Conservation (phyloP, 345 rosid species). For the Rhodamnia rubescens region DNA sequence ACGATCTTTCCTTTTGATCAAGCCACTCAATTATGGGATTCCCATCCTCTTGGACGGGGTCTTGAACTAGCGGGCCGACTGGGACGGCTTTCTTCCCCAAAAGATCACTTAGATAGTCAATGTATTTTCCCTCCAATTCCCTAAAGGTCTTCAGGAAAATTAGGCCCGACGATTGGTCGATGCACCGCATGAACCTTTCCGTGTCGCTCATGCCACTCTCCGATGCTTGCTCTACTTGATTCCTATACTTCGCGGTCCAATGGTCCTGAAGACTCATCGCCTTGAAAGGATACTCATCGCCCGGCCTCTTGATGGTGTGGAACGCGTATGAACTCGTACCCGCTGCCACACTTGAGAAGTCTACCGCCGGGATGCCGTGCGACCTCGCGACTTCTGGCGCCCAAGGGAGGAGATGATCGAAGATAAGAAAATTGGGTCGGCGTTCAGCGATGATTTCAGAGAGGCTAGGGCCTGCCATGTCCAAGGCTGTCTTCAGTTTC, state of each 20-base stretch:
- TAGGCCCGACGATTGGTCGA: background rate
- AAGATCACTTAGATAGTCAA: constrained; percentile 6
- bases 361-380: constrained; percentile 13
- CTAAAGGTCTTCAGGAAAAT: constrained; percentile 11
- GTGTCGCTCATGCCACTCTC: background rate
- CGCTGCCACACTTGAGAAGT: background rate
- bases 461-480: constrained; percentile 11
- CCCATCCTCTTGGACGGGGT: background rate
- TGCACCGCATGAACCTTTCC: background rate
- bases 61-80: constrained; percentile 20
- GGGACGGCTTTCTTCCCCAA: constrained; percentile 16
- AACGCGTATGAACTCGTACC: background rate
- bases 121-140: constrained; percentile 22
- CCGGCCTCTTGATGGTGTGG: background rate
- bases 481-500: constrained; percentile 16
- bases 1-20: constrained; percentile 1
- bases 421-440: constrained; percentile 11
- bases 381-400: constrained; percentile 14
- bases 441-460: background rate
- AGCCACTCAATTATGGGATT: constrained; percentile 18
- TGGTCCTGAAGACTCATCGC: background rate
- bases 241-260: background rate
- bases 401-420: constrained; percentile 28
- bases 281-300: constrained; percentile 7
- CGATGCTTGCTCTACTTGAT: background rate